phyloP scores from a whole-genome alignment of 2,329 filamentous ascomycete species.

The Arthrinium phaeospermum region DNA sequence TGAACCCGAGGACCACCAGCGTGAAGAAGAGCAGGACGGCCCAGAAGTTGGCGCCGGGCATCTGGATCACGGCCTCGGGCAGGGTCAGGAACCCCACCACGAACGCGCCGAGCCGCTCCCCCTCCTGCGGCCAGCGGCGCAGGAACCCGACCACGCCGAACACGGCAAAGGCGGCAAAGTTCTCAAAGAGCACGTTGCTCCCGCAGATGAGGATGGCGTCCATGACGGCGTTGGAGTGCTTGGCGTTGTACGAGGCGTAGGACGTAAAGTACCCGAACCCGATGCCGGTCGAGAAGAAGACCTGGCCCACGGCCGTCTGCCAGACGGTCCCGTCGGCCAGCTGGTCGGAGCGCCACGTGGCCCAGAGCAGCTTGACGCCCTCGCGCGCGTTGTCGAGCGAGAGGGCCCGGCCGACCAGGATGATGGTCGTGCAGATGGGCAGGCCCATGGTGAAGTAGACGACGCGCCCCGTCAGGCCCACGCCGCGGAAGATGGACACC shows the following conservation, averaged over 20 bases:
- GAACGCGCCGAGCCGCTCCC: constrained; percentile 56
- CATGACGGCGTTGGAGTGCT: constrained; percentile 63
- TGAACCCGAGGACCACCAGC: constrained; percentile 62
- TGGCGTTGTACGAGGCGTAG: constrained; percentile 64
- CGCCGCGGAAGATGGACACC: constrained; percentile 64
- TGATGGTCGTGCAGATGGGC: constrained; percentile 61
- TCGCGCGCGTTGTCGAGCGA: constrained; percentile 60
- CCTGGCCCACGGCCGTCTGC: constrained; percentile 65
- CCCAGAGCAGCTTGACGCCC: constrained; percentile 55
- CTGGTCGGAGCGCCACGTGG: constrained; percentile 54
- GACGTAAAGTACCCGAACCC: constrained; percentile 65
- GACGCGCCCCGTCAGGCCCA: constrained; percentile 62
- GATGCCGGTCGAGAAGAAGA: constrained; percentile 65
- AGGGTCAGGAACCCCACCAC: constrained; percentile 64
- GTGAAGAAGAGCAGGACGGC: constrained; percentile 64
- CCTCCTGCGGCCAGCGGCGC: constrained; percentile 42
- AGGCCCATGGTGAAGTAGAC: constrained; percentile 68
- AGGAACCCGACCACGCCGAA: constrained; percentile 62
- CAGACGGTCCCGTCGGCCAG: constrained; percentile 58
- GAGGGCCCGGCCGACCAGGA: constrained; percentile 58
- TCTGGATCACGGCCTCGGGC: constrained; percentile 60
- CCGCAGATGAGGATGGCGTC: constrained; percentile 61
- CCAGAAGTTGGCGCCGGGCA: constrained; percentile 64
- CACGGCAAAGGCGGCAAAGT: constrained; percentile 52
- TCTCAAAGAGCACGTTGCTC: constrained; percentile 63